Evolutionary conservation across 441 rosid genomes (phyloP), one percentile per base, ranked within the genome.

Genomic region (Pelargonium cotyledonis): DNA sequence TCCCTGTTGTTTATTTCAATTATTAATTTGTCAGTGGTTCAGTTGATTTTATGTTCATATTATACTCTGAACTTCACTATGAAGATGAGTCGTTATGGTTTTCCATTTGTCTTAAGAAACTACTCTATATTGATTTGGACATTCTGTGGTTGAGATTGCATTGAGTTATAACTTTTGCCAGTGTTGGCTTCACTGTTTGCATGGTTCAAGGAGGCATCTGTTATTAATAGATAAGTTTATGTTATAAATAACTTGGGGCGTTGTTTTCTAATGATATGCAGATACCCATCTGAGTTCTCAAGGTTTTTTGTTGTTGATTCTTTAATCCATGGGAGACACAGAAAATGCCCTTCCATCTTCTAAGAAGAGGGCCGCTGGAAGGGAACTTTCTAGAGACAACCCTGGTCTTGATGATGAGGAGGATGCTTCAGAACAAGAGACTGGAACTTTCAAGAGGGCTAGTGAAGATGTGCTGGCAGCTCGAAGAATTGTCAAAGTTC

Each of bases 351-450:
- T 89, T 75, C 89, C 89, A 31, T 77, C 95, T 77, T 87, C 97
- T 49, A 92, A 86, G 89, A 92, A 92, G 88, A 90, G 98, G 75
- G 89, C 86, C 70, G 96, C 98, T 51, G 88, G 86, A 70, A 84
- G 89, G 68, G 94, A 92, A 74, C 81, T 92, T 26, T 85, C 95
- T 64, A 85, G 83, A 49, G 97, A 92, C 15, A 85, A 86, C 68
- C 92, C 94, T 77, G 95, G 88, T 29, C 91, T 89, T 65, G 96
- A 93, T 83, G 98, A 92, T 18, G 89, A 92, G 18, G 91, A 85
- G 47, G 89, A 87, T 68, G 72, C 83, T 63, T 43, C 70, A 68
- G 97, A 85, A 65, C 78, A 65, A 67, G 92, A 83, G 79, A 68
- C 76, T 57, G 90, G 88, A 72, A 90, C 97, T 71, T 93, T 93